Evolutionary conservation across 345 rosid species (phyloP).

Genomic region (Excoecaria agallocha): DNA sequence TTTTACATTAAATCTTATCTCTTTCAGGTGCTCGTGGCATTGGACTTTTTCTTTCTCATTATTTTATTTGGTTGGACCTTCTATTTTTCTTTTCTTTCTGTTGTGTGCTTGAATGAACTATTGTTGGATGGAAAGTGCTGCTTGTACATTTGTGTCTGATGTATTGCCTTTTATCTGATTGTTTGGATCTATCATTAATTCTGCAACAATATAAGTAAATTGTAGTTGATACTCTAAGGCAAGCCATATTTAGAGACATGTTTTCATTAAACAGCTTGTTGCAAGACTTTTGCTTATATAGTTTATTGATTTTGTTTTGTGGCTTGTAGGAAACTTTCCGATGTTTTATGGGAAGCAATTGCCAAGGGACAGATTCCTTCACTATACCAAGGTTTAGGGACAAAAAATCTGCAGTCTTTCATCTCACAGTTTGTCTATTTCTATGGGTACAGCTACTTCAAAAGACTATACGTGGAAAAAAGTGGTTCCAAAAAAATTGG

Average conservation of each 20-base stretch:
- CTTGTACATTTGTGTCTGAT: neutral
- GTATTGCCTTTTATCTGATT: neutral
- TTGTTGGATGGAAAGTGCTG: neutral
- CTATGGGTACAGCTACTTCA: slow-evolving; percentile 90
- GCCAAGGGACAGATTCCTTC: slow-evolving; percentile 63
- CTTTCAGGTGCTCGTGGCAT: neutral
- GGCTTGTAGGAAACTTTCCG: slow-evolving; percentile 62
- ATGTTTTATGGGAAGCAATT: slow-evolving; percentile 91
- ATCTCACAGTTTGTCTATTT: slow-evolving; percentile 83
- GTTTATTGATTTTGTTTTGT: slow-evolving; percentile 21
- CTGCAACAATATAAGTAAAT: neutral
- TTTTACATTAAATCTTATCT: neutral
- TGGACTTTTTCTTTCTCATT: neutral
- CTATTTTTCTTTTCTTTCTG: neutral
- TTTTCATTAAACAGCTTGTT: neutral
- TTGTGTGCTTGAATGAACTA: neutral
- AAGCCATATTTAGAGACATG: neutral
- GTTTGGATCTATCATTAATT: neutral
- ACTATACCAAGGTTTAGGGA: slow-evolving; percentile 88
- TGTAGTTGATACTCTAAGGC: neutral
- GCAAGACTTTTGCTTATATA: neutral
- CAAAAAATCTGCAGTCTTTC: slow-evolving; percentile 90
- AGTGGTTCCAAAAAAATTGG: slow-evolving; percentile 73
- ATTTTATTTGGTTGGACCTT: neutral
- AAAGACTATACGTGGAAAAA: slow-evolving; percentile 62